Conservation (phyloP, 192 early-diverging fungal species). For the Rhizophlyctis rosea region DNA sequence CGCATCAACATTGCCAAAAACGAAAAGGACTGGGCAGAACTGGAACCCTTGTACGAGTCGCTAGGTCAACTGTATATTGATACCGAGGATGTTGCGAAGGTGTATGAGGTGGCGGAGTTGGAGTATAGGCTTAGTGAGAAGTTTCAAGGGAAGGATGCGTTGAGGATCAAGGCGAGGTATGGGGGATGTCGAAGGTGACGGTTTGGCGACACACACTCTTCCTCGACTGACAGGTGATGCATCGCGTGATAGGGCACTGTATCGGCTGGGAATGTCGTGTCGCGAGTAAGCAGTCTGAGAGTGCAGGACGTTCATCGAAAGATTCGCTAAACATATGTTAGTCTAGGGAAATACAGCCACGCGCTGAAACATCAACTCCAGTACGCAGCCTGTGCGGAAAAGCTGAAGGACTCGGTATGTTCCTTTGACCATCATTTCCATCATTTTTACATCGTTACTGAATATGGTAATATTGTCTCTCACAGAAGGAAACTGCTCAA, state of each 20-base stretch:
- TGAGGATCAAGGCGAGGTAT: not conserved
- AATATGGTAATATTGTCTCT: not conserved
- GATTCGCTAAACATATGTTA: not conserved
- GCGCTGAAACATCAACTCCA: conserved; percentile 6
- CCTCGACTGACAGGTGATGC: not conserved
- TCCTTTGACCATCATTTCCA: not conserved
- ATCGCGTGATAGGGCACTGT: conserved; percentile 3
- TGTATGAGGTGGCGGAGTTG: conserved; percentile 9
- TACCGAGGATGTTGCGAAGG: conserved; percentile 16
- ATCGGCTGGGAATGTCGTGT: conserved; percentile 11
- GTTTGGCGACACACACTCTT: not conserved
- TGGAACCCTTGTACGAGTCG: conserved; percentile 4
- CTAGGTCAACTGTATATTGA: conserved; percentile 27
- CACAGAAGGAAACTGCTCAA: conserved; percentile 10
- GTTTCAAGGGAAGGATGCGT: conserved; percentile 1
- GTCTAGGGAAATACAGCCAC: conserved; percentile 13
- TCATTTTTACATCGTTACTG: not conserved
- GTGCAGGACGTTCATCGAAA: not conserved
- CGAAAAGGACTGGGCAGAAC: conserved; percentile 11
- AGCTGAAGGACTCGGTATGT: conserved; percentile 12
- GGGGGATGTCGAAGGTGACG: not conserved
- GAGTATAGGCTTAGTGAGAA: conserved; percentile 9
- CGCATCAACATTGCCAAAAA: conserved; percentile 13
- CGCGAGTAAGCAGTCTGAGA: conserved; percentile 5
- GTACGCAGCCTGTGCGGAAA: conserved; percentile 14